Evolutionary conservation across 768 basidiomycete genomes (phyloP).

Genomic region (Lactarius vividus): DNA sequence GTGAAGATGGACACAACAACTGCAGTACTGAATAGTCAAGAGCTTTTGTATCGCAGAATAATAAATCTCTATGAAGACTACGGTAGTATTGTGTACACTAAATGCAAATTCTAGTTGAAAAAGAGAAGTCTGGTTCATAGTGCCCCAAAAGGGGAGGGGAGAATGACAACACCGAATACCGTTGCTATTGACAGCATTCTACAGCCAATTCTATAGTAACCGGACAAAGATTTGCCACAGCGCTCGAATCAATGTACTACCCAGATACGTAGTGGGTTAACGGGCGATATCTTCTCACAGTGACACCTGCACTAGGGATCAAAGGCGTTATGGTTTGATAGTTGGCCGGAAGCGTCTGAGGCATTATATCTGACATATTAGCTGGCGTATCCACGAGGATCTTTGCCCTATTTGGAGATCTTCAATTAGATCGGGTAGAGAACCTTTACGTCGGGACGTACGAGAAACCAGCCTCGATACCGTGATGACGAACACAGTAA

Average conservation of each 20-base stretch:
- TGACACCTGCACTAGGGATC: constrained; percentile 12
- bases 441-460: constrained; percentile 33
- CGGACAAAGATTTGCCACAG: neutral
- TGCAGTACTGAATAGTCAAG: neutral
- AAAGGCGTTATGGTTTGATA: constrained; percentile 19
- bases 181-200: neutral
- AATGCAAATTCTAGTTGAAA: neutral
- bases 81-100: neutral
- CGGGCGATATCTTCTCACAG: constrained; percentile 21
- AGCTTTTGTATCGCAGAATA: neutral
- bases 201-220: neutral
- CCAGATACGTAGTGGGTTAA: constrained; percentile 20
- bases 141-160: neutral
- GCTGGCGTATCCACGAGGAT: constrained; percentile 14
- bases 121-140: neutral
- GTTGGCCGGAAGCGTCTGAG: constrained; percentile 16
- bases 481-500: constrained; percentile 44
- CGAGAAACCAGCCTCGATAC: constrained; percentile 44
- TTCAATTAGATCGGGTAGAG: neutral
- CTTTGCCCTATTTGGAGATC: constrained; percentile 10
- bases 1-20: no score
- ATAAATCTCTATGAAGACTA: neutral
- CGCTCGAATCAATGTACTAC: constrained; percentile 13
- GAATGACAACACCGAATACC: neutral
- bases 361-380: constrained; percentile 24